Percentiles rank a stretch among this genome's conserved stretches.
Conservation (phyloP, 768 basidiomycete species). For the Termitomyces eurrhizus region DNA sequence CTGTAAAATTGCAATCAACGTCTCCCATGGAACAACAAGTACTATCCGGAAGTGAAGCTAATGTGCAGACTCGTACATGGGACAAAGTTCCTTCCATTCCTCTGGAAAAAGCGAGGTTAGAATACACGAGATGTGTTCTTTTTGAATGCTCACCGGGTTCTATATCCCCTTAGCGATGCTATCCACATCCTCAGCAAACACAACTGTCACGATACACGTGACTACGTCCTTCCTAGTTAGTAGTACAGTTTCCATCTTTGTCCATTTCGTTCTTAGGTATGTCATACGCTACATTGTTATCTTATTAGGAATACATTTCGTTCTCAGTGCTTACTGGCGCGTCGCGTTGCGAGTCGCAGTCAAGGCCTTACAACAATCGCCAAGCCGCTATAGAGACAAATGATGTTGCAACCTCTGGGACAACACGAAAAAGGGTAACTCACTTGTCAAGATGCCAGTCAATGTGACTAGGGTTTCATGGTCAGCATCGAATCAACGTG, state of each 20-base stretch:
- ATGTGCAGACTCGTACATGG: conserved; percentile 11
- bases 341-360: too few species aligned
- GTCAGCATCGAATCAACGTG: not conserved
- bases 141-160: not conserved
- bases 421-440: not conserved
- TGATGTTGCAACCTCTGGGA: too few species aligned
- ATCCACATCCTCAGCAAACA: conserved; percentile 23
- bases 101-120: not conserved
- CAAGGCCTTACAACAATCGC: not conserved
- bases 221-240: too few species aligned
- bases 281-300: too few species aligned
- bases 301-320: too few species aligned
- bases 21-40: not conserved
- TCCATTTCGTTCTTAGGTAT: too few species aligned
- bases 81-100: conserved; percentile 34
- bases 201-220: not conserved
- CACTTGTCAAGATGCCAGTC: conserved; percentile 10
- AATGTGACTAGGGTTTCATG: not conserved
- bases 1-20: not conserved
- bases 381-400: not conserved
- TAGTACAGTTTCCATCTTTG: too few species aligned
- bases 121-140: not conserved
- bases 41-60: not conserved
- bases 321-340: too few species aligned
- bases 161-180: not conserved